Base-by-base conservation (phyloP, 345 rosid species). In the Eucalyptus viminalis region DNA sequence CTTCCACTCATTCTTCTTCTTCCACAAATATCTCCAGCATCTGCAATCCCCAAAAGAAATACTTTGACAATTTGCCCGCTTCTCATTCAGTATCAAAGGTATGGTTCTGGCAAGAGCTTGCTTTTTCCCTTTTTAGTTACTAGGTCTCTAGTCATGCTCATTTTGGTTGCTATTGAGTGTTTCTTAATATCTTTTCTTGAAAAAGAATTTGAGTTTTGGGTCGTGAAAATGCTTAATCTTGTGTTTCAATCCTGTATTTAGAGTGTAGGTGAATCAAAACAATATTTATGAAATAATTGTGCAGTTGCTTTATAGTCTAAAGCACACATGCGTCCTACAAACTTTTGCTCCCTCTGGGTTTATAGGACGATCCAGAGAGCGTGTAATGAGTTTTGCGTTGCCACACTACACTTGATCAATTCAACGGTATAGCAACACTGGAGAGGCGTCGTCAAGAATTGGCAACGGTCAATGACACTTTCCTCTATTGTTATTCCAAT, bases 101-200 rank as follows among this genome's bases (percentile, higher is more conserved):
- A 12, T 6, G 7, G 15, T 62, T 62, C 6, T 27, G 34, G 69
- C 1, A 3, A 62, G n/a, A 62, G 16, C 16, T 62, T 60, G 16
- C 7, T 62, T 62, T 62, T 62, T 62, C 31, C 69, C 4, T 62
- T 62, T 62, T 29, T 62, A 62, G 69, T 62, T 29, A 13, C 69
- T 62, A 1, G 34, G 17, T 62, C 34, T 62, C 2, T 3, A 1
- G 14, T 29, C 16, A 0, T 62, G 2, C 17, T 62, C 34, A 6
- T 62, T 62, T 29, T 34, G 1, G 17, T 62, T 29, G 8, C 9
- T 29, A 62, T 62, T 62, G 34, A 62, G 69, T 62, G 16, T 29
- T 27, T 62, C 4, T 29, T 62, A 14, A 62, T 62, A 62, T 62
- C 69, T 62, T 62, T 62, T 62, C 15, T 29, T 62, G 14, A 62